phyloP scores from a whole-genome alignment of 306 rosid genomes.

The Dalbergia oliveri region DNA sequence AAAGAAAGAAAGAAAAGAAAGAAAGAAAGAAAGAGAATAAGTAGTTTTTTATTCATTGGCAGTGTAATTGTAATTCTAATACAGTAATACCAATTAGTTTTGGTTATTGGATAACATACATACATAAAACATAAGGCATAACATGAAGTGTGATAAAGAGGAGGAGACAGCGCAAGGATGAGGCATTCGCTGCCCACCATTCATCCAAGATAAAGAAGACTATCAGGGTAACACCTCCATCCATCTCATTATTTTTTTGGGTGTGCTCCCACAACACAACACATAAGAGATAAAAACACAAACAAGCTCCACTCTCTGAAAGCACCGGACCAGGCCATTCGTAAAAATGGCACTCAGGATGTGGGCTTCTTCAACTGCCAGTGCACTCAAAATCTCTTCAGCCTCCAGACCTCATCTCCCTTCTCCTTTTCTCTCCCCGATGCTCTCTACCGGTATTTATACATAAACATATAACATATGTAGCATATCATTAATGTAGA shows the following conservation, averaged over 20 bases:
- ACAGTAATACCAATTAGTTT: not conserved
- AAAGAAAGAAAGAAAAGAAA: too few relatives aligned
- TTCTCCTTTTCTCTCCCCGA: conserved; percentile 74
- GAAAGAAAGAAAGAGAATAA: too few relatives aligned
- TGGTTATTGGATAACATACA: conserved; percentile 23
- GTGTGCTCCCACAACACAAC: not conserved
- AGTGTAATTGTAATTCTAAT: not conserved
- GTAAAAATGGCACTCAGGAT: conserved; percentile 74
- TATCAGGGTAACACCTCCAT: not conserved
- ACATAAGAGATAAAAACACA: not conserved
- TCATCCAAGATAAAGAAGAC: conserved; percentile 67
- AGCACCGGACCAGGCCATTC: too few relatives aligned
- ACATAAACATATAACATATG: not conserved
- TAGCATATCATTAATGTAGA: not conserved
- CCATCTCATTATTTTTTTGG: not conserved
- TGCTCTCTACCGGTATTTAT: conserved; percentile 76
- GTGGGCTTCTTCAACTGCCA: conserved; percentile 99
- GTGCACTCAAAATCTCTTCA: conserved; percentile 77
- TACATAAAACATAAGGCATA: not conserved
- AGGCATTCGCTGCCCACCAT: conserved; percentile 72
- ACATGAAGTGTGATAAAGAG: not conserved
- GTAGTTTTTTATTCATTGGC: not conserved
- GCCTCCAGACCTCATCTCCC: conserved; percentile 69
- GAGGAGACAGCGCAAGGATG: conserved; percentile 54
- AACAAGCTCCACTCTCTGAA: too few relatives aligned